A percentile compares a stretch with the other conserved stretches of the same genome.
These are phyloP conservation scores for Ceratobasidium sp. DNA, from an alignment of 1,284 basidiomycete species.

Conservation along the genomic window DNA sequence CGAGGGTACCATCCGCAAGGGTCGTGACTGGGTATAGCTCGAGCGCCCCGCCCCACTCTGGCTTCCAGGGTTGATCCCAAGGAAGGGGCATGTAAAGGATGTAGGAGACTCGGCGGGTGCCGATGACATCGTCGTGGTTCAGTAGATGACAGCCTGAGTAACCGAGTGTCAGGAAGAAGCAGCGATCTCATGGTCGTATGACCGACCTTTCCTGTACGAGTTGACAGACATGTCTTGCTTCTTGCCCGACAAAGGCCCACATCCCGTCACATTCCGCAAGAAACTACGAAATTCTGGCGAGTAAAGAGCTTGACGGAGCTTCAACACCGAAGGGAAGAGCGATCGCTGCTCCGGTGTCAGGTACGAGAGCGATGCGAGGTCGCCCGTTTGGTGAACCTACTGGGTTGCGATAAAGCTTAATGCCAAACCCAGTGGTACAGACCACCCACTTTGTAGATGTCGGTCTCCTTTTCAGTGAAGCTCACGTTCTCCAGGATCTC, in stretches of 20 bases:
- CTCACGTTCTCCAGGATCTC: conserved; percentile 87
- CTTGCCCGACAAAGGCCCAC: conserved; percentile 88
- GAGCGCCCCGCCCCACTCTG: conserved; percentile 91
- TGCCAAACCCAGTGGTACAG: conserved; percentile 4
- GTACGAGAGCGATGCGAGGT: conserved; percentile 91
- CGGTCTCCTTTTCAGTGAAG: conserved; percentile 97
- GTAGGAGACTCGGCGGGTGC: conserved; percentile 93
- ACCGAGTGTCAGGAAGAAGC: conserved; percentile 52
- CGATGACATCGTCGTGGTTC: conserved; percentile 98
- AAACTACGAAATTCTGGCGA: conserved; percentile 86
- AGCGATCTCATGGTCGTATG: conserved; percentile 50
- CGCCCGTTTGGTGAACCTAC: conserved; percentile 96
- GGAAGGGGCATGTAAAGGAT: conserved; percentile 98
- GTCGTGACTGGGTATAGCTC: conserved; percentile 82
- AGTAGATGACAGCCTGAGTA: conserved; percentile 87
- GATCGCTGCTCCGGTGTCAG: conserved; percentile 80
- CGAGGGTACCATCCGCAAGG: conserved; percentile 51
- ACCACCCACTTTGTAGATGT: conserved; percentile 90
- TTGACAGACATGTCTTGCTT: conserved; percentile 98
- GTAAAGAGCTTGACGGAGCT: conserved; percentile 93
- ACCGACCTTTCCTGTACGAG: conserved; percentile 76
- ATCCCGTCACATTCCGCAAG: conserved; percentile 89
- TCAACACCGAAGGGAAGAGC: conserved; percentile 80
- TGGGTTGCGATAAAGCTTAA: conserved; percentile 1
- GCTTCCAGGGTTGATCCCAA: conserved; percentile 73